A percentile compares a stretch with the other conserved stretches of the same genome.
phyloP scores from a whole-genome alignment of 2,329 filamentous ascomycete genomes.

The Pestalotiopsis sp. region DNA sequence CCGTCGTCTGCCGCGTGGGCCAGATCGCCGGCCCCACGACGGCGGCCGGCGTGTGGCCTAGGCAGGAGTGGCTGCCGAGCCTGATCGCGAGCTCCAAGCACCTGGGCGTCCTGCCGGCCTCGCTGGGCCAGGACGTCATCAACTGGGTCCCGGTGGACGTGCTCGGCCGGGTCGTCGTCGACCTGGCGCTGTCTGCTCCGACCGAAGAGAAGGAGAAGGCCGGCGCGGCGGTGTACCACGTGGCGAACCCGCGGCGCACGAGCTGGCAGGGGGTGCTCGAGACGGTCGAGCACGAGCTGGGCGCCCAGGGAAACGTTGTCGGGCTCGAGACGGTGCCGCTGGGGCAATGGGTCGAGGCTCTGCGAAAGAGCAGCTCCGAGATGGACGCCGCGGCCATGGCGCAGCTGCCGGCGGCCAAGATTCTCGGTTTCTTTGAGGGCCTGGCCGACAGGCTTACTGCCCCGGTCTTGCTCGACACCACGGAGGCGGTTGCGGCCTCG shows the following conservation, averaged over 20 bases:
- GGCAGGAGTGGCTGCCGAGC: constrained; percentile 43
- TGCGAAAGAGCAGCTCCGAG: constrained; percentile 18
- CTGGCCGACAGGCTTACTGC: not conserved
- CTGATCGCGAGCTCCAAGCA: constrained; percentile 41
- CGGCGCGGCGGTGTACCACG: constrained; percentile 20
- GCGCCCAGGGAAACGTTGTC: not conserved
- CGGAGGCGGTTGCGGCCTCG: constrained; percentile 10
- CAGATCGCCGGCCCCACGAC: constrained; percentile 29
- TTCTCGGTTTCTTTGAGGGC: constrained; percentile 19
- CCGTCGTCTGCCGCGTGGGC: constrained; percentile 27
- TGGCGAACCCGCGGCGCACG: constrained; percentile 18
- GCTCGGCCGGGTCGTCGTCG: constrained; percentile 37
- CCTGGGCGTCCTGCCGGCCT: constrained; percentile 37
- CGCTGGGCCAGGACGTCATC: constrained; percentile 36
- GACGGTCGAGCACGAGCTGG: constrained; percentile 11
- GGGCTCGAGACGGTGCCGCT: constrained; percentile 16
- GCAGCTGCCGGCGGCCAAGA: constrained; percentile 17
- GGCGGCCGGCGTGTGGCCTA: constrained; percentile 38
- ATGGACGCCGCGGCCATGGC: constrained; percentile 5
- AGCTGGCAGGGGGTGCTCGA: constrained; percentile 18
- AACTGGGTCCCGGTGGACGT: constrained; percentile 49
- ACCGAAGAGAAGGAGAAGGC: constrained; percentile 10
- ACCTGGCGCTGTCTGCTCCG: constrained; percentile 24
- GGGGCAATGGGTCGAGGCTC: constrained; percentile 17
- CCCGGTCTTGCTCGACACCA: constrained; percentile 11